phyloP scores from a whole-genome alignment of 352 stramenopile genomes.

The Phytophthora brassicae region DNA sequence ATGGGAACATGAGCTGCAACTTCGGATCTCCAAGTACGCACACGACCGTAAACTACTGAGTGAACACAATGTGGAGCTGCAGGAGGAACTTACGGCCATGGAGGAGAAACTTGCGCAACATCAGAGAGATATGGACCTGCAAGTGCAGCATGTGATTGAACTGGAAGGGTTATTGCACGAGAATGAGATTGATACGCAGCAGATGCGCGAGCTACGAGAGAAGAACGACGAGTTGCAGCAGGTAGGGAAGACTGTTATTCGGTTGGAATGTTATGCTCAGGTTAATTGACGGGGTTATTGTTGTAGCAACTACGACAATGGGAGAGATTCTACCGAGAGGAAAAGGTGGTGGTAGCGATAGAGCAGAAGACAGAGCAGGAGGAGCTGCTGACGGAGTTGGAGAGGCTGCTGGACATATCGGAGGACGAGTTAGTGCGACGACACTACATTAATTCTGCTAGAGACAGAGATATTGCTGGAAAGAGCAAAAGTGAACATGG shows the following conservation, averaged over 20 bases:
- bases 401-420: slow-evolving; percentile 42
- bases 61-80: slow-evolving; percentile 81
- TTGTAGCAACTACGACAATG: slow-evolving; percentile 54
- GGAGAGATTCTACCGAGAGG: slow-evolving; percentile 56
- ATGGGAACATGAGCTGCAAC: slow-evolving; percentile 77
- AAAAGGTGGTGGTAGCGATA: slow-evolving; percentile 37
- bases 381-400: slow-evolving; percentile 52
- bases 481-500: slow-evolving; percentile 13
- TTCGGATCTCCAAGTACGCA: slow-evolving; percentile 76
- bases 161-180: slow-evolving; percentile 60
- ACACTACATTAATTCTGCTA: slow-evolving; percentile 3
- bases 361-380: slow-evolving; percentile 52
- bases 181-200: slow-evolving; percentile 39
- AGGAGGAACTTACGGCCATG: slow-evolving; percentile 51
- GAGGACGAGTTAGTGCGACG: slow-evolving; percentile 30
- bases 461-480: not conserved
- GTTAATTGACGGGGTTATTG: slow-evolving; percentile 2
- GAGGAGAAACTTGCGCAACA: slow-evolving; percentile 49
- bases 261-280: not conserved
- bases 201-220: slow-evolving; percentile 36
- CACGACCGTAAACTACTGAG: slow-evolving; percentile 78
- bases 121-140: slow-evolving; percentile 57
- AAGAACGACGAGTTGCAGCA: slow-evolving; percentile 48
- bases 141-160: slow-evolving; percentile 61
- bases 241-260: slow-evolving; percentile 25